Evolutionary conservation across 495 filamentous ascomycete species (phyloP).

Genomic region (Aspergillus asperescens): DNA sequence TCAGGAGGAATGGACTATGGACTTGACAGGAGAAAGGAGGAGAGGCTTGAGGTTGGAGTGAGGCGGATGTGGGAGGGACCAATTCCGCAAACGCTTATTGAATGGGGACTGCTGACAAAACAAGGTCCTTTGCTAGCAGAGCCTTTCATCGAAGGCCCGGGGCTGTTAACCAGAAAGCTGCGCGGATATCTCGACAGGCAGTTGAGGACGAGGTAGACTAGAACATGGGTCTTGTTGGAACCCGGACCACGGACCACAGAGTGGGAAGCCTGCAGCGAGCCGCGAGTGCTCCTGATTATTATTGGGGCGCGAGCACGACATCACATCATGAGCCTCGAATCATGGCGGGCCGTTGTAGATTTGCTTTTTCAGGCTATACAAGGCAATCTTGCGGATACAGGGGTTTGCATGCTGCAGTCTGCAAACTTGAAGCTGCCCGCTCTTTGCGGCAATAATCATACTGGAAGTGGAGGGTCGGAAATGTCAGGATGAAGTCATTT

Average conservation of each 20-base stretch:
- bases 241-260: conserved; percentile 7
- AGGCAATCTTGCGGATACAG: neutral
- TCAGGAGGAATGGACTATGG: conserved; percentile 7
- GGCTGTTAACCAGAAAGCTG: neutral
- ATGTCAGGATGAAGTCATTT: conserved; percentile 8
- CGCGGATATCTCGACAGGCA: conserved; percentile 10
- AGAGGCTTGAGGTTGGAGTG: conserved; percentile 1
- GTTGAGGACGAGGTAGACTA: too few species aligned
- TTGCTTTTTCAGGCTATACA: conserved; percentile 13
- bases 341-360: neutral
- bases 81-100: conserved; percentile 16
- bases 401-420: neutral
- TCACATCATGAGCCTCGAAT: conserved; percentile 13
- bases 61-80: conserved; percentile 13
- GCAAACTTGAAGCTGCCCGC: too few species aligned
- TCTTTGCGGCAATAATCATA: too few species aligned
- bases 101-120: conserved; percentile 24
- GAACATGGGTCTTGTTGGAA: conserved; percentile 8
- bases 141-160: neutral
- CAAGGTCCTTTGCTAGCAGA: neutral
- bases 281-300: neutral
- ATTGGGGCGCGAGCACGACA: conserved; percentile 5
- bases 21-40: conserved; percentile 3
- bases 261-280: conserved; percentile 7
- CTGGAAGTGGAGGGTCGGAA: too few species aligned